phyloP scores from a whole-genome alignment of 371 early-diverging fungal species.

The Lichtheimia ornata region DNA sequence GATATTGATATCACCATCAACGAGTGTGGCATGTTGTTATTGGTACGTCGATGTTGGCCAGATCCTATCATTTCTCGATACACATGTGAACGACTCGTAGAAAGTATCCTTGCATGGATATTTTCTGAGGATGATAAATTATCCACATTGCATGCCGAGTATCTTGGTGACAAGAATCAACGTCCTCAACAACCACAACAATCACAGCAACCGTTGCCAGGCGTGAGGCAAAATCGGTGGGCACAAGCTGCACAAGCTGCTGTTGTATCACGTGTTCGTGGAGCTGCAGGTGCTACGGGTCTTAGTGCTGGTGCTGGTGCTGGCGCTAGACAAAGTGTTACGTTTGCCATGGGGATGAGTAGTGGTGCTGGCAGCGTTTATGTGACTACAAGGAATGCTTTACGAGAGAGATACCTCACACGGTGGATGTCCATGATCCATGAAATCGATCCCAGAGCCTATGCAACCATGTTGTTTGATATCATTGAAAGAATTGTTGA shows the following conservation, averaged over 20 bases:
- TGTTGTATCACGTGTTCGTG: conserved; percentile 28
- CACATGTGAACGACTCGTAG: conserved; percentile 46
- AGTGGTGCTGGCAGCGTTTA: conserved; percentile 48
- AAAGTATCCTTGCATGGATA: conserved; percentile 55
- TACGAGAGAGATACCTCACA: conserved; percentile 41
- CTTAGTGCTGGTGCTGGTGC: conserved; percentile 3
- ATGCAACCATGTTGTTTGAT: conserved; percentile 32
- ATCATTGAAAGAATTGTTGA: conserved; percentile 38
- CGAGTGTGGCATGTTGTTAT: conserved; percentile 55
- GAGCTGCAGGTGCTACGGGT: not conserved
- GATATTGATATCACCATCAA: conserved; percentile 57
- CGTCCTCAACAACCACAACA: too few species aligned
- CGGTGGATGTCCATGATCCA: conserved; percentile 44
- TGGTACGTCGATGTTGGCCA: conserved; percentile 60
- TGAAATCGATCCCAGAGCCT: conserved; percentile 35
- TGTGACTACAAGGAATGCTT: conserved; percentile 40
- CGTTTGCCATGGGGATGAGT: conserved; percentile 30
- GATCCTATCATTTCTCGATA: conserved; percentile 59
- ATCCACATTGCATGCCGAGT: conserved; percentile 37
- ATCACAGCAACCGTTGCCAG: conserved; percentile 15
- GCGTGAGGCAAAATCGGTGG: conserved; percentile 24
- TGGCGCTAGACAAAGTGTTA: conserved; percentile 27
- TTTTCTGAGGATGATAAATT: conserved; percentile 58
- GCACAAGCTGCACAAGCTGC: conserved; percentile 37
- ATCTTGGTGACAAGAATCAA: conserved; percentile 26